Evolutionary conservation across 208 protist genomes (phyloP), one percentile per base, ranked within the genome.

Genomic region (Leishmania guyanensis): DNA sequence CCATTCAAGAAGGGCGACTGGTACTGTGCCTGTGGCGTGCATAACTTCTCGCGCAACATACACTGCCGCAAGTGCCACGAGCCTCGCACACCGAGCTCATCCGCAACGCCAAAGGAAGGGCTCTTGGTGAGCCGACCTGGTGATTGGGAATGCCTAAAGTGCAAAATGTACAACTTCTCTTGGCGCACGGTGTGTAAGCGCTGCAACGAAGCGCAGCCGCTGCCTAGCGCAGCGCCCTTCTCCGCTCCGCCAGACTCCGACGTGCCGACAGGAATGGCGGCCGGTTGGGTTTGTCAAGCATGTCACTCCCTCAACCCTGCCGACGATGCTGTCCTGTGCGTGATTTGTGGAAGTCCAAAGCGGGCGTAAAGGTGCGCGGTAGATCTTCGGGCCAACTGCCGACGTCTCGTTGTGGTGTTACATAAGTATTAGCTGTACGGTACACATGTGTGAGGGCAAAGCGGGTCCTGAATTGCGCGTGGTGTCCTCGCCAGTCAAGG

Each of bases 31-130:
- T 97, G 94, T 70, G 91, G 92, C 26, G 80, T 81, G 20, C 90
- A 94, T 71, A 97, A 97, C 79, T 96, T 97, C 77, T 82, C 91
- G 0, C 82, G 82, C 48, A 86, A 91, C 39, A 77, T 75, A 9
- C 17, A 29, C 0, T 95, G 92, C 69, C 46, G 91, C 3, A 78
- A 75, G 5, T 95, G 92, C 68, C n/a, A 69, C 1, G 77, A 29
- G 2, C 46, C 46, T 73, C 46, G 22, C 43, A 16, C 84, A 20
- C 50, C 64, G 20, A 58, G 74, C 0, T 62, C 72, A 16, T n/a
- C 43, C 5, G 2, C 50, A 82, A 74, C 5, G 33, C 9, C 26
- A 12, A 65, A 50, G 58, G 64, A 29, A 29, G 16, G 50, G 65
- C 60, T 62, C 16, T 16, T 6, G 10, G 26, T 1, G 16, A 39